Evolutionary conservation across 2,329 filamentous ascomycete species (phyloP).

Genomic region (Chrysoporthe austroafricana): DNA sequence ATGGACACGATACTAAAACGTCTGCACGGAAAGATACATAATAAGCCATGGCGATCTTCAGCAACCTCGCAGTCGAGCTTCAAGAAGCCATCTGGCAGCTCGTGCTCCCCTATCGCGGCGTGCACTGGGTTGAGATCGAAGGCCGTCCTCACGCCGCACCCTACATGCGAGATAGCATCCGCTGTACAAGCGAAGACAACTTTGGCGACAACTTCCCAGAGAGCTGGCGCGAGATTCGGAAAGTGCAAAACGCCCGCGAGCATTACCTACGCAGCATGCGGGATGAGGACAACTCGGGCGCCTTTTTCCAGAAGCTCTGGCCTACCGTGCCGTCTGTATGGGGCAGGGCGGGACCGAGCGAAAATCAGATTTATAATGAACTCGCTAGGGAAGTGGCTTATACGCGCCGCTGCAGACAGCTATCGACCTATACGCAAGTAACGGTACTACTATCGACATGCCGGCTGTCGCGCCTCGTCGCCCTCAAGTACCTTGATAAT

Average conservation of each 20-base stretch:
- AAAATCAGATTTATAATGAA: constrained; percentile 2
- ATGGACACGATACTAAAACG: neutral
- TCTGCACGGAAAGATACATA: neutral
- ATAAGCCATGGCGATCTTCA: constrained; percentile 7
- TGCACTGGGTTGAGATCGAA: constrained; percentile 12
- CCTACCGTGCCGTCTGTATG: constrained; percentile 8
- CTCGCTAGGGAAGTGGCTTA: constrained; percentile 2
- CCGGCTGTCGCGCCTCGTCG: constrained; percentile 2
- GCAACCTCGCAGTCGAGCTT: constrained; percentile 11
- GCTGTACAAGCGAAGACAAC: neutral
- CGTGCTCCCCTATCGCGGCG: constrained; percentile 8
- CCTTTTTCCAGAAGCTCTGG: neutral
- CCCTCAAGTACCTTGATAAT: neutral
- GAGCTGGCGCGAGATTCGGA: no score
- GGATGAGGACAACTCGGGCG: neutral
- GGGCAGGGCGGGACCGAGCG: neutral
- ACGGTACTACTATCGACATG: constrained; percentile 7
- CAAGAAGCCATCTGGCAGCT: constrained; percentile 5
- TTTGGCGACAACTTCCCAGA: constrained; percentile 1
- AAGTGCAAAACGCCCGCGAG: neutral
- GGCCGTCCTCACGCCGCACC: neutral
- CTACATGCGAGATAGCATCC: neutral
- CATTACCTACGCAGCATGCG: neutral
- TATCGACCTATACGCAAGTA: constrained; percentile 13
- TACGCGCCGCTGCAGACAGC: constrained; percentile 12